These are phyloP conservation scores for Pseudogymnoascus sp. DNA, from an alignment of 2,329 filamentous ascomycete genomes.

Conservation along the genomic window DNA sequence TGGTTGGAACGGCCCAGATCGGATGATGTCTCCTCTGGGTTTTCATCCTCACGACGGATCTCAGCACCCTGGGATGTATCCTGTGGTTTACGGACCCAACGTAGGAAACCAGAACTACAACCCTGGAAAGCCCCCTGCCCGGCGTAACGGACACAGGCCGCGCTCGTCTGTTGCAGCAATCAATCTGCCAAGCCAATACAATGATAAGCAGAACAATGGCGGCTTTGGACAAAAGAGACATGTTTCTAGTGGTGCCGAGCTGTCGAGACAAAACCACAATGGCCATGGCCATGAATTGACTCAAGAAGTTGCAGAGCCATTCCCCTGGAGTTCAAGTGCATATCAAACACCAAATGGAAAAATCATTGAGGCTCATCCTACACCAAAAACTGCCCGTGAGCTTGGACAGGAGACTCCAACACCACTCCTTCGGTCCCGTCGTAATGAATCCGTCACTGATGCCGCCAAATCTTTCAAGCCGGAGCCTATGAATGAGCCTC, in stretches of 20 bases:
- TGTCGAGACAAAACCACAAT: background rate
- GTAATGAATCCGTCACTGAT: background rate
- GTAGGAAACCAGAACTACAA: background rate
- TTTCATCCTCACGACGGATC: background rate
- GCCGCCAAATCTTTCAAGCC: background rate
- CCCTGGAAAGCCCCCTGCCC: background rate
- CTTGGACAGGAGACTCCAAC: slow-evolving; percentile 7
- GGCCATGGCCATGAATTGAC: background rate
- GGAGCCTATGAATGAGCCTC: background rate
- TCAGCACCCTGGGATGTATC: background rate
- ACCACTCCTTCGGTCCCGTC: background rate
- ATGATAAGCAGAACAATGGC: background rate
- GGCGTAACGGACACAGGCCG: background rate
- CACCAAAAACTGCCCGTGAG: slow-evolving; percentile 1
- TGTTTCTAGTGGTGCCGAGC: background rate
- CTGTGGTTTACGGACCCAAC: background rate
- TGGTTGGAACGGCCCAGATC: background rate
- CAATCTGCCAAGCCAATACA: background rate
- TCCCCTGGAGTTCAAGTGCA: background rate
- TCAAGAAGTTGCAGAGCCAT: background rate
- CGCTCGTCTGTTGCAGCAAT: background rate
- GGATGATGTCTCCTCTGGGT: background rate
- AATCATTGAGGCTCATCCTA: background rate
- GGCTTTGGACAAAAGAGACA: background rate
- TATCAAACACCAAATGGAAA: slow-evolving; percentile 4